Conservation (phyloP, 495 filamentous ascomycete species). For the Aspergillus wentii region DNA sequence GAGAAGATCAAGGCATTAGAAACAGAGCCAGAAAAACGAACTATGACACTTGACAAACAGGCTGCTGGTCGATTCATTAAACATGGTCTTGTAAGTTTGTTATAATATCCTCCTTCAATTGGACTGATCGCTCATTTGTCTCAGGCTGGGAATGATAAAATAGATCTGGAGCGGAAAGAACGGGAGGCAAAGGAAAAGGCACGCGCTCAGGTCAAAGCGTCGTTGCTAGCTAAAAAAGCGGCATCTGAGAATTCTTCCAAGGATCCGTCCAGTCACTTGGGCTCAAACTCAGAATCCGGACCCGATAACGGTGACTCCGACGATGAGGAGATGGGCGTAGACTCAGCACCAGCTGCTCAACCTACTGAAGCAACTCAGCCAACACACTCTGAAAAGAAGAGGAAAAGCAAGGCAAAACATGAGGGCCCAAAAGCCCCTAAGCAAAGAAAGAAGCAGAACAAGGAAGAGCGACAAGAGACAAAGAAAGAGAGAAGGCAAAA, state of each 20-base stretch:
- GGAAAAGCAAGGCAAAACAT: conserved; percentile 19
- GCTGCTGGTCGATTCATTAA: conserved; percentile 79
- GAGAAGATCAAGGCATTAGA: conserved; percentile 79
- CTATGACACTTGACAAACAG: conserved; percentile 66
- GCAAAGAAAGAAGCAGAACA: conserved; percentile 23
- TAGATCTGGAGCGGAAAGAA: conserved; percentile 50
- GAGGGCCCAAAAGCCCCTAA: conserved; percentile 18
- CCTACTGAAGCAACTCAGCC: not conserved
- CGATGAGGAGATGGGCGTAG: conserved; percentile 13
- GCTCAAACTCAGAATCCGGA: conserved; percentile 22
- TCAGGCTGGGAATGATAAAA: conserved; percentile 60
- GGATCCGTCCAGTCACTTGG: conserved; percentile 8
- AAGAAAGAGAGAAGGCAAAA: conserved; percentile 36
- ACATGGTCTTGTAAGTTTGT: conserved; percentile 59
- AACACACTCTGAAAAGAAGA: conserved; percentile 7
- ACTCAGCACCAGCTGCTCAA: conserved; percentile 2
- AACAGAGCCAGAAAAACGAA: conserved; percentile 45
- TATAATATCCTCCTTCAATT: not conserved
- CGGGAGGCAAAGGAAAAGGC: conserved; percentile 48
- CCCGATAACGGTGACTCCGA: conserved; percentile 15
- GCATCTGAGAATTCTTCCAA: conserved; percentile 12
- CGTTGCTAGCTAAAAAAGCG: conserved; percentile 30
- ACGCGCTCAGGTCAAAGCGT: conserved; percentile 45
- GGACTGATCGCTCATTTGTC: not conserved
- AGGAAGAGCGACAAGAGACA: conserved; percentile 18